Conservation (phyloP, 345 rosid genomes). For the Eutrema yunnanense region DNA sequence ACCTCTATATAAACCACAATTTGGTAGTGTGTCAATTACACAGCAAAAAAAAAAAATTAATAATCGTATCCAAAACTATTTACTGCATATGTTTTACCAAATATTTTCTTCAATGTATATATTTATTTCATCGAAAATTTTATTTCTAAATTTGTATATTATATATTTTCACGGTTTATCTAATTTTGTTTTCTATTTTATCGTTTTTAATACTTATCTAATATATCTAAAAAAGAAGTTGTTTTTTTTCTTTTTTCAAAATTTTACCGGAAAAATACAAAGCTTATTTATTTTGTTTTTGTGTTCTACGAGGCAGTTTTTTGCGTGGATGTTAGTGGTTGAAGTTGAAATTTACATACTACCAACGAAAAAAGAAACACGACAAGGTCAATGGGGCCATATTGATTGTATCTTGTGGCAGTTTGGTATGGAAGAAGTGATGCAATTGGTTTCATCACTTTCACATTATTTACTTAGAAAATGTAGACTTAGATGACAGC, state of each 20-base stretch:
- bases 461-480: neutral
- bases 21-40: too few relatives aligned
- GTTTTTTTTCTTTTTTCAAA: neutral
- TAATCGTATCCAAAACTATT: too few relatives aligned
- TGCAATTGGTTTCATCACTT: neutral
- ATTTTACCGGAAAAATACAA: neutral
- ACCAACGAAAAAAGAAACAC: neutral
- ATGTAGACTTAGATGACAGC: too few relatives aligned
- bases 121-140: too few relatives aligned
- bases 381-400: constrained; percentile 8
- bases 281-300: neutral
- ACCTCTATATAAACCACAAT: too few relatives aligned
- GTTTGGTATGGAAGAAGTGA: neutral
- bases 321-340: neutral
- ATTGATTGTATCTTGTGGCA: neutral
- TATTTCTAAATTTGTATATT: too few relatives aligned
- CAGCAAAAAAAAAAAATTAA: too few relatives aligned
- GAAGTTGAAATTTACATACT: neutral
- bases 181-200: too few relatives aligned
- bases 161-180: too few relatives aligned
- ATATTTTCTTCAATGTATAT: too few relatives aligned
- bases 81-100: too few relatives aligned
- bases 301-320: neutral
- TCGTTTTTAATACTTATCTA: too few relatives aligned
- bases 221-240: neutral